Conservation (phyloP, 2,329 filamentous ascomycete species). For the Rhynchosporium secalis region DNA sequence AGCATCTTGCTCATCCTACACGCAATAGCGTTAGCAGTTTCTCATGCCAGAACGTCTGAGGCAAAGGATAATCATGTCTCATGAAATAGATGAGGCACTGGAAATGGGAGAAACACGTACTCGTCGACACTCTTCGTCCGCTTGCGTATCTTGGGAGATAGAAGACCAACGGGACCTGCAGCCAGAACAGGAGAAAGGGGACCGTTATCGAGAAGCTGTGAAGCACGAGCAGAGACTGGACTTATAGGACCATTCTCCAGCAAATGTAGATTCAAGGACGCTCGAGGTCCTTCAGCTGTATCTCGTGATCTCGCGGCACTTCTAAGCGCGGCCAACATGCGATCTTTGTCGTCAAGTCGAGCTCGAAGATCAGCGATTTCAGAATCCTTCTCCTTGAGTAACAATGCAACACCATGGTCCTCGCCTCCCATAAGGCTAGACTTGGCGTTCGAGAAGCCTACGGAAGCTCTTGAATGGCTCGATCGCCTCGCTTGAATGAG, state of each 20-base stretch:
- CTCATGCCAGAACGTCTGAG: too few relatives aligned
- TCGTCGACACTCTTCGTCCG: slow-evolving; percentile 74
- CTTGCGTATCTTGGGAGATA: slow-evolving; percentile 34
- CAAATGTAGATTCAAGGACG: slow-evolving; percentile 22
- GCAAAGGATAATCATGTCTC: too few relatives aligned
- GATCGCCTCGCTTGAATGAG: slow-evolving; percentile 86
- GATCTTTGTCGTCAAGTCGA: slow-evolving; percentile 89
- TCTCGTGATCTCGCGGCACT: slow-evolving; percentile 85
- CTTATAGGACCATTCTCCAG: slow-evolving; percentile 36
- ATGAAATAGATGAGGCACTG: too few relatives aligned
- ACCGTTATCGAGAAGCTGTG: slow-evolving; percentile 32
- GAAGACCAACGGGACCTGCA: slow-evolving; percentile 23
- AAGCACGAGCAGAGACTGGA: slow-evolving; percentile 36
- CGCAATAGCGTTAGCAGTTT: too few relatives aligned
- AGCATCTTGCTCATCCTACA: slow-evolving; percentile 77
- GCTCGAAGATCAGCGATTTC: slow-evolving; percentile 91
- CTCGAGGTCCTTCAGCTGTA: slow-evolving; percentile 58
- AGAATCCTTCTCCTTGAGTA: slow-evolving; percentile 84
- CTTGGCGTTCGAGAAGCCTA: slow-evolving; percentile 61
- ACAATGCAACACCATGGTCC: slow-evolving; percentile 69
- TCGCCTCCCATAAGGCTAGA: slow-evolving; percentile 72
- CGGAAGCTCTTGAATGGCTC: slow-evolving; percentile 84
- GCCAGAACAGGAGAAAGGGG: slow-evolving; percentile 27
- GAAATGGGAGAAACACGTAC: too few relatives aligned
- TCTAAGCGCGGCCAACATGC: slow-evolving; percentile 85